Evolutionary conservation across 345 rosid species (phyloP), one percentile per base, ranked within the genome.

Genomic region (Lenwebbia sp.): DNA sequence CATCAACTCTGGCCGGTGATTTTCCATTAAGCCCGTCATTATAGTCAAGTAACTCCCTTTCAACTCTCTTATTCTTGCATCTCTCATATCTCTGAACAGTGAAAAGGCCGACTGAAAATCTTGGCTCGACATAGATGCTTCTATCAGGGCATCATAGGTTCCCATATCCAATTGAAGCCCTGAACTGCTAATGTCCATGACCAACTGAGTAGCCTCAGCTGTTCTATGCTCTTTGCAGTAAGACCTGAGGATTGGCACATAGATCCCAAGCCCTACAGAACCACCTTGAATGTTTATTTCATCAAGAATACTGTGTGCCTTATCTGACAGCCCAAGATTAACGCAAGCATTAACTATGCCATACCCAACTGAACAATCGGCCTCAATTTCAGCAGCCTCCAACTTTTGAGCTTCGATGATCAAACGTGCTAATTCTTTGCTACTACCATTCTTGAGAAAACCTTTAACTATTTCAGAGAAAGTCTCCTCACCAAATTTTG

Each of bases 141-240:
- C 99, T 30, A 97, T 92, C 76, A 96, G 85, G 74, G 89, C 88
- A 82, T 93, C 94, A 76, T 94, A 96, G 87, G 75, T 93, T 75
- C 88, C 94, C 0, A 83, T 91, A 41, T 95, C 96, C 90, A 97
- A 87, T 54, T 92, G 94, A 90, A 96, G 95, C 85, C 98, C 98
- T 0, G 91, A 89, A 85, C 85, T 92, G 89, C 93, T 95, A 25
- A 96, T 93, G 88, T 95, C 96, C 92, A 91, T 90, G 37, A 97
- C 99, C 85, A 97, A 89, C 86, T 94, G 99, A 85, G 98, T 97
- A 85, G 99, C 99, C 93, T 95, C 98, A 84, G 99, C 95, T 74
- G 98, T 95, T 90, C 92, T 89, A 87, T 89, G 91, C 91, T 96
- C 98, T 88, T 95, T 94, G 90, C 95, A 90, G 83, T 95, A 97